Conservation (phyloP, 2,329 filamentous ascomycete species). For the Diplodia sapinea region DNA sequence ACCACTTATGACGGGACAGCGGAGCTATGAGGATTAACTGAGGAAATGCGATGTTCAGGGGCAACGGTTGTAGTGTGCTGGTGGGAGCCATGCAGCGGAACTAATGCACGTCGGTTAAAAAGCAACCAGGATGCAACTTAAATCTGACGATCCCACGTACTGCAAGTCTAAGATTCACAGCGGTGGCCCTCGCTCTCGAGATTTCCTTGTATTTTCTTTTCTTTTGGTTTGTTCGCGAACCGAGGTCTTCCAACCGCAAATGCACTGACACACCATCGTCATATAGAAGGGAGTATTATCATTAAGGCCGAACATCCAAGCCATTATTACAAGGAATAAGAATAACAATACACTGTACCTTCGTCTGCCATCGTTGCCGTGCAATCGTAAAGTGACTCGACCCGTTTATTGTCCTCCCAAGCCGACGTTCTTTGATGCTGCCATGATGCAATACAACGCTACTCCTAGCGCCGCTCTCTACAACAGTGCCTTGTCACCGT, state of each 20-base stretch:
- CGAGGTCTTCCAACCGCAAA: neutral
- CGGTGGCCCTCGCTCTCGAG: no score
- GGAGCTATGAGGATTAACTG: neutral
- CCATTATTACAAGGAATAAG: neutral
- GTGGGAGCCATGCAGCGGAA: neutral
- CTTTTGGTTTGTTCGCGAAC: neutral
- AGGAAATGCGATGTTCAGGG: neutral
- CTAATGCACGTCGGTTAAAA: neutral
- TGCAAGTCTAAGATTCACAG: no score
- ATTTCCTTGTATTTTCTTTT: neutral
- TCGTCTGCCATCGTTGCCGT: neutral
- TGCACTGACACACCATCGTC: no score
- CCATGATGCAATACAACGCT: neutral
- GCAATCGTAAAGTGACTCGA: neutral
- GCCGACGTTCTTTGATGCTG: neutral
- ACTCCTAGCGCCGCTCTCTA: slow-evolving; percentile 33
- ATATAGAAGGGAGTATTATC: neutral
- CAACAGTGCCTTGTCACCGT: slow-evolving; percentile 67
- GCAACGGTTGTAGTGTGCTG: neutral
- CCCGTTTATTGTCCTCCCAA: neutral
- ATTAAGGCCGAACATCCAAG: neutral
- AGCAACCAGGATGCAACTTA: neutral
- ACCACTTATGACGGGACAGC: neutral
- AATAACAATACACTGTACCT: neutral
- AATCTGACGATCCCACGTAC: neutral